phyloP scores from a whole-genome alignment of 2,329 filamentous ascomycete genomes.

The Nemania serpens region DNA sequence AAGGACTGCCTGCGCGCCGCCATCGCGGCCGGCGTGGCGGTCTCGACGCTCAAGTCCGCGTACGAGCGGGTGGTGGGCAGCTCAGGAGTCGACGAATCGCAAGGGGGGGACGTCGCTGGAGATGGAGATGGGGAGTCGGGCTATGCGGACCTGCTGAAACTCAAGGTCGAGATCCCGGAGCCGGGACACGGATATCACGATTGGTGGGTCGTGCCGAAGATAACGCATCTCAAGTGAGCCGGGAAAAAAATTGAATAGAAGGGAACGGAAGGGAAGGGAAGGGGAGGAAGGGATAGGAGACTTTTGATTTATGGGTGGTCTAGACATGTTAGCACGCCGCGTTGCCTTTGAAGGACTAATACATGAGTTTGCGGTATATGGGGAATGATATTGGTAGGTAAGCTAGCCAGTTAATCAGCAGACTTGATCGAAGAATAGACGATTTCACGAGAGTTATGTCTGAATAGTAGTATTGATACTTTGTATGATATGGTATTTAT shows the following conservation, averaged over 20 bases:
- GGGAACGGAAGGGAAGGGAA: background rate
- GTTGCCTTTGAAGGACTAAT: background rate
- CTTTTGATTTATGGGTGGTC: background rate
- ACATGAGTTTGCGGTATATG: background rate
- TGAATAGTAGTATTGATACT: too few relatives aligned
- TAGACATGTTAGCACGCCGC: too few relatives aligned
- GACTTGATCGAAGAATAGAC: too few relatives aligned
- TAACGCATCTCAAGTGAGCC: constrained; percentile 38
- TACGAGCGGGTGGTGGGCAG: constrained; percentile 40
- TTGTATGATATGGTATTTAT: too few relatives aligned
- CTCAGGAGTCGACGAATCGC: constrained; percentile 2
- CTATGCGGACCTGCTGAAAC: constrained; percentile 21
- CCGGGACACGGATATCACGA: constrained; percentile 62
- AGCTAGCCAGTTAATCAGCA: too few relatives aligned
- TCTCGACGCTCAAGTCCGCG: constrained; percentile 64
- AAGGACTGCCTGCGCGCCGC: constrained; percentile 70
- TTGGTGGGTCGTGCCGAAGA: constrained; percentile 67
- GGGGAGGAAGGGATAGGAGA: background rate
- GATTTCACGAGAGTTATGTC: too few relatives aligned
- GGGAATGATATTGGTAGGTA: background rate
- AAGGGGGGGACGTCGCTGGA: constrained; percentile 26
- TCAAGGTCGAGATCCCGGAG: constrained; percentile 58
- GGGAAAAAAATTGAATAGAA: background rate
- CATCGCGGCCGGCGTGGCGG: constrained; percentile 70
- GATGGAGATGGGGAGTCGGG: constrained; percentile 6